These are phyloP conservation scores for Hypomontagnella monticulosa DNA, from an alignment of 495 filamentous ascomycete genomes.

Conservation along the genomic window DNA sequence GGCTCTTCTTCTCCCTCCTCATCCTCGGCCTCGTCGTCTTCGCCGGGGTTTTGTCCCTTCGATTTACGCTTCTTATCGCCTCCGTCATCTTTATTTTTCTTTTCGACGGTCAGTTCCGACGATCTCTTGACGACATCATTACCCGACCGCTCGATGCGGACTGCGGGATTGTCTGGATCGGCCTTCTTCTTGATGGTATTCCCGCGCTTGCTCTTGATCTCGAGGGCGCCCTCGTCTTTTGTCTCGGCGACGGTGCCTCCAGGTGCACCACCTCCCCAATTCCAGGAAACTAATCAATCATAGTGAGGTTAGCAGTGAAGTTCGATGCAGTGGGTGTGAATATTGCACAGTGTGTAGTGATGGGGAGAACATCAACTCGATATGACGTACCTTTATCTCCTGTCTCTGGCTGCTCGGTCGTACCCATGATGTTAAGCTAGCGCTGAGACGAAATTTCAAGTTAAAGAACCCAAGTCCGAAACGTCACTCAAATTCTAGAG, in stretches of 20 bases:
- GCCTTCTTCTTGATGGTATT: slow-evolving; percentile 71
- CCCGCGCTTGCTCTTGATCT: slow-evolving; percentile 66
- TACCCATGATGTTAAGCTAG: slow-evolving; percentile 1
- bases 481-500: too few relatives aligned
- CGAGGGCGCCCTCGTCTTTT: slow-evolving; percentile 64
- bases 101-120: slow-evolving; percentile 61
- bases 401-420: slow-evolving; percentile 23
- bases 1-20: slow-evolving; percentile 47
- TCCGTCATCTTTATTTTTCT: slow-evolving; percentile 45
- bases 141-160: slow-evolving; percentile 63
- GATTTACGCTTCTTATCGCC: slow-evolving; percentile 41
- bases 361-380: neutral
- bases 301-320: neutral
- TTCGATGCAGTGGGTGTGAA: neutral
- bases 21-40: slow-evolving; percentile 31
- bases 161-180: slow-evolving; percentile 65
- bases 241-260: slow-evolving; percentile 67
- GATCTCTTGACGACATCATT: slow-evolving; percentile 73
- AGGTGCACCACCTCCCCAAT: slow-evolving; percentile 62
- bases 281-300: slow-evolving; percentile 63
- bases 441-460: too few relatives aligned
- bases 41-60: slow-evolving; percentile 12
- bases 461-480: too few relatives aligned
- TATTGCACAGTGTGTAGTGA: neutral
- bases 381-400: slow-evolving; percentile 39